Percentiles rank a stretch among this genome's conserved stretches.
Evolutionary conservation across 169 alveolate species (phyloP).

Genomic region (Babesia bigemina): DNA sequence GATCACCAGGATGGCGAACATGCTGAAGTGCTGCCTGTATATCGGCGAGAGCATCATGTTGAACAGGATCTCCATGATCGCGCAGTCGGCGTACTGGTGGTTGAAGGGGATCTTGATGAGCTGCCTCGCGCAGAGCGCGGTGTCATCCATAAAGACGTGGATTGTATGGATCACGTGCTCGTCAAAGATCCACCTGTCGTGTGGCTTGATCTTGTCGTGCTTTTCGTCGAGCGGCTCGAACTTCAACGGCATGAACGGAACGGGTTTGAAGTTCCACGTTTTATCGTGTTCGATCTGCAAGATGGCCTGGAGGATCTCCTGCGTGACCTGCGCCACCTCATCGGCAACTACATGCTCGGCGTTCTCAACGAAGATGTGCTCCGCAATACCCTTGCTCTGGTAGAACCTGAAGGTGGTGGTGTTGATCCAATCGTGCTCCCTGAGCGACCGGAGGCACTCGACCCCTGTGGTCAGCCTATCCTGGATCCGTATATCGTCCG

Average conservation of each 20-base stretch:
- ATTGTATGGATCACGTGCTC: constrained; percentile 57
- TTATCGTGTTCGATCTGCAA: constrained; percentile 20
- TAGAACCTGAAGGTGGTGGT: constrained; percentile 63
- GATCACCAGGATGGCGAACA: constrained; percentile 54
- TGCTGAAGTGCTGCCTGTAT: constrained; percentile 28
- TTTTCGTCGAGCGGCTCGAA: constrained; percentile 3
- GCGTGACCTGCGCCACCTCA: constrained; percentile 27
- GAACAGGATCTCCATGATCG: constrained; percentile 51
- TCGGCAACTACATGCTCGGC: constrained; percentile 2
- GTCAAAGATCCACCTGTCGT: constrained; percentile 60
- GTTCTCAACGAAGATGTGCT: constrained; percentile 5
- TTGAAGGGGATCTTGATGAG: constrained; percentile 57
- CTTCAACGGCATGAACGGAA: constrained; percentile 12
- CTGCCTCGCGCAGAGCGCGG: constrained; percentile 55
- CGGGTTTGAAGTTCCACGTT: constrained; percentile 39
- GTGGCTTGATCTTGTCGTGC: constrained; percentile 7
- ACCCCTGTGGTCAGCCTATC: constrained; percentile 59
- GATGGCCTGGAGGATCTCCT: constrained; percentile 38
- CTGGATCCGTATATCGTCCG: neutral
- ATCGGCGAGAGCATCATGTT: constrained; percentile 40
- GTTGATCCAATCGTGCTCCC: constrained; percentile 49
- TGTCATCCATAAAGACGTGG: constrained; percentile 46
- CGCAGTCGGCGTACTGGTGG: constrained; percentile 40
- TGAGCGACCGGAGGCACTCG: constrained; percentile 36
- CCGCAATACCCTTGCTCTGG: constrained; percentile 67